Conservation (phyloP, 2,329 filamentous ascomycete species). For the Talaromyces verruculosus region DNA sequence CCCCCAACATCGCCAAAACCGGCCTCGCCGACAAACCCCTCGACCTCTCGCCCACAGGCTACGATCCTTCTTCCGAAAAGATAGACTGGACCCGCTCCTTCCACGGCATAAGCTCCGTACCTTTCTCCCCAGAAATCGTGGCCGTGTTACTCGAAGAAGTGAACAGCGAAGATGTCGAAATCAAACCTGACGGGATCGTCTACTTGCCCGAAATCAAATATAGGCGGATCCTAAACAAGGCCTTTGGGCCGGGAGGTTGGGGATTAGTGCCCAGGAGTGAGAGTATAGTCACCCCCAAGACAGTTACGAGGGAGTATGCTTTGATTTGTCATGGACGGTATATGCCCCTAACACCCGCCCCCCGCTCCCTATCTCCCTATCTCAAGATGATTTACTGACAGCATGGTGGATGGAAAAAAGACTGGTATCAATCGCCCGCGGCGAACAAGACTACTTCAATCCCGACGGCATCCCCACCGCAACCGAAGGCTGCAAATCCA, state of each 20-base stretch:
- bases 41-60: slow-evolving; percentile 27
- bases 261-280: slow-evolving; percentile 86
- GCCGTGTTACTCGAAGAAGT: slow-evolving; percentile 68
- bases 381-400: not conserved
- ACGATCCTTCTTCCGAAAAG: slow-evolving; percentile 36
- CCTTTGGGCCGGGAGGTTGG: slow-evolving; percentile 95
- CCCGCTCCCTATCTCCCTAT: not conserved
- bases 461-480: slow-evolving; percentile 89
- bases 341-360: slow-evolving; percentile 24
- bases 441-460: slow-evolving; percentile 91
- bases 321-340: slow-evolving; percentile 85
- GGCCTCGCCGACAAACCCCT: slow-evolving; percentile 39
- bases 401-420: too few relatives aligned
- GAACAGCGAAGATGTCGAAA: slow-evolving; percentile 76
- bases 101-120: slow-evolving; percentile 68
- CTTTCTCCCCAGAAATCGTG: slow-evolving; percentile 70
- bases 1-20: slow-evolving; percentile 40
- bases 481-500: slow-evolving; percentile 95
- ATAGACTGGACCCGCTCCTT: slow-evolving; percentile 84
- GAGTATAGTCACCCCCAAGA: slow-evolving; percentile 76
- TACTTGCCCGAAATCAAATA: slow-evolving; percentile 99
- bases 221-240: slow-evolving; percentile 79
- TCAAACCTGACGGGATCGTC: slow-evolving; percentile 95
- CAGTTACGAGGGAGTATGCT: slow-evolving; percentile 87
- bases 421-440: slow-evolving; percentile 86